Conservation (phyloP, 2,329 filamentous ascomycete species). For the Saccharata proteae region DNA sequence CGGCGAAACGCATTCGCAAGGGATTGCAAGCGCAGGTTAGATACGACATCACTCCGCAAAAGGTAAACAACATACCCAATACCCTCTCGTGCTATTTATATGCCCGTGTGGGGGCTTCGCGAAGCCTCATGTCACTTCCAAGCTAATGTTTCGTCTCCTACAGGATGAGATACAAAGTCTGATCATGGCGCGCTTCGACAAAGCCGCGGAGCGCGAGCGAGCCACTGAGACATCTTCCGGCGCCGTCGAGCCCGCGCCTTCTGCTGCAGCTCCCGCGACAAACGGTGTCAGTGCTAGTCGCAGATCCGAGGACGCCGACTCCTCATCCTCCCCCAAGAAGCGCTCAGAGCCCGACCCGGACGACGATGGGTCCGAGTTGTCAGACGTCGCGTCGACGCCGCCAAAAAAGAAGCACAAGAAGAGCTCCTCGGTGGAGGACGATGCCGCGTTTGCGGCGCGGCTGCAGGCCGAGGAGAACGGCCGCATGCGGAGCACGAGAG, state of each 20-base stretch:
- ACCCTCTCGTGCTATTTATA: background rate
- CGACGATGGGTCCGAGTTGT: conserved; percentile 25
- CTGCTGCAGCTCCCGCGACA: conserved; percentile 17
- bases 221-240: conserved; percentile 25
- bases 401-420: conserved; percentile 50
- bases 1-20: conserved; percentile 53
- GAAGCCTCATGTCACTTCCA: background rate
- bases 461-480: conserved; percentile 89
- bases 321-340: conserved; percentile 21
- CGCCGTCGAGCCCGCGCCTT: conserved; percentile 26
- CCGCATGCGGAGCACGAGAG: conserved; percentile 62
- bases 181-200: conserved; percentile 40
- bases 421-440: conserved; percentile 59
- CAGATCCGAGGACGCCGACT: conserved; percentile 12
- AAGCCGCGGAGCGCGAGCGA: conserved; percentile 21
- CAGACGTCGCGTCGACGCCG: conserved; percentile 29
- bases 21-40: conserved; percentile 48
- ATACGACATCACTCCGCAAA: conserved; percentile 50
- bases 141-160: background rate
- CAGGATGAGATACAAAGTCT: conserved; percentile 34
- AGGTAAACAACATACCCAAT: conserved; percentile 31
- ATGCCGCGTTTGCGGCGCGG: conserved; percentile 75
- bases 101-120: background rate
- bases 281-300: too few relatives aligned
- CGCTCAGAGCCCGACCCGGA: conserved; percentile 27